phyloP scores from a whole-genome alignment of 2,329 filamentous ascomycete species.

The Penicillium nordicum region DNA sequence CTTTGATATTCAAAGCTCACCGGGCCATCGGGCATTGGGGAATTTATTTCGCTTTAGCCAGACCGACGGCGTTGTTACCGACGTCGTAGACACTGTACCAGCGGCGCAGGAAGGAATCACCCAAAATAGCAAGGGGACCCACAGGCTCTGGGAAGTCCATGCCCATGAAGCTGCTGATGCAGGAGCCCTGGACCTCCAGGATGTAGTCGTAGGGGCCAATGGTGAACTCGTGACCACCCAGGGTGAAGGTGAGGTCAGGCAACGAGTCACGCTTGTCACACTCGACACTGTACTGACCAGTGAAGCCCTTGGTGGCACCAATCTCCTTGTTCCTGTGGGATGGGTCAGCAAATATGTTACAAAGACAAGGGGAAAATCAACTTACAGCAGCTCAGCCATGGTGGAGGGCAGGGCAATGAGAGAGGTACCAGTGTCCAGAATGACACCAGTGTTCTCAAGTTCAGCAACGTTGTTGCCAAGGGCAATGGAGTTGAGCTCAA shows the following conservation, averaged over 20 bases:
- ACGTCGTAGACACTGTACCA: constrained; percentile 94
- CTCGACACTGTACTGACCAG: constrained; percentile 93
- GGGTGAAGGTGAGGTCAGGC: constrained; percentile 86
- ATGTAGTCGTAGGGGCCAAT: constrained; percentile 91
- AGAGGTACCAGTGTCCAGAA: constrained; percentile 97
- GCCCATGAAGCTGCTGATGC: constrained; percentile 96
- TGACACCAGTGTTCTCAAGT: constrained; percentile 90
- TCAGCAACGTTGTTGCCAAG: constrained; percentile 83
- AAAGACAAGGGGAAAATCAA: constrained; percentile 12
- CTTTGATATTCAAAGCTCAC: constrained; percentile 14
- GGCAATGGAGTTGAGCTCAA: constrained; percentile 87
- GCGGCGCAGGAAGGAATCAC: constrained; percentile 57
- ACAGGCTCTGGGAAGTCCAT: constrained; percentile 86
- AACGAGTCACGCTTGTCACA: constrained; percentile 78
- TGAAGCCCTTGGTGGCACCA: constrained; percentile 95
- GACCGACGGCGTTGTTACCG: constrained; percentile 80
- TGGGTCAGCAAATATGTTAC: constrained; percentile 9
- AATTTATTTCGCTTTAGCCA: constrained; percentile 75
- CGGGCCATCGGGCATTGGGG: background rate
- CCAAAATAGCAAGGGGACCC: constrained; percentile 90
- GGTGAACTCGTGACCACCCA: constrained; percentile 88
- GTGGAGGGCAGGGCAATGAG: constrained; percentile 90
- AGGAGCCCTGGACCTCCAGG: constrained; percentile 89
- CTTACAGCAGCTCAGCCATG: constrained; percentile 82
- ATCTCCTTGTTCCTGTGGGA: constrained; percentile 76